Evolutionary conservation across 495 filamentous ascomycete species (phyloP).

Genomic region (Rusavskia elegans): DNA sequence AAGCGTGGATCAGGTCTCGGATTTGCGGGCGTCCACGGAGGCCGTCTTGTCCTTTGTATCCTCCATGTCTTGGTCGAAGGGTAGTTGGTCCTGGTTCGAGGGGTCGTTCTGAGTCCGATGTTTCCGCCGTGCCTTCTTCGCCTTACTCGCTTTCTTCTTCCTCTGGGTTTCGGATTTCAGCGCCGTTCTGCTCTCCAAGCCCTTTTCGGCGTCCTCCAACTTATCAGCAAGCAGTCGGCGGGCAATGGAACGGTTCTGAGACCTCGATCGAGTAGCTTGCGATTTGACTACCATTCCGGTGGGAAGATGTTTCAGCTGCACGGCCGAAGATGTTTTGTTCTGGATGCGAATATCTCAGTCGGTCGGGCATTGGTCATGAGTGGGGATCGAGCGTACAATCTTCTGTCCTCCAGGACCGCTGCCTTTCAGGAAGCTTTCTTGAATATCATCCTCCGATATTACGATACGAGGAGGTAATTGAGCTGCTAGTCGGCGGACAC

Average conservation of each 20-base stretch:
- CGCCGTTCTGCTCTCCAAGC: slow-evolving; percentile 38
- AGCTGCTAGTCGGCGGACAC: slow-evolving; percentile 20
- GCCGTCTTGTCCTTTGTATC: not conserved
- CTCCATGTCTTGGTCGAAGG: not conserved
- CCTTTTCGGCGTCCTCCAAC: slow-evolving; percentile 53
- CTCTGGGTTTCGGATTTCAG: slow-evolving; percentile 36
- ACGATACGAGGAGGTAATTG: slow-evolving; percentile 59
- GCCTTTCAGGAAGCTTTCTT: slow-evolving; percentile 77
- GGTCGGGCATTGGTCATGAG: not conserved
- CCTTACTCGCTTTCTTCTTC: slow-evolving; percentile 49
- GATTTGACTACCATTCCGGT: slow-evolving; percentile 84
- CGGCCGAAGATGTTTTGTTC: slow-evolving; percentile 96
- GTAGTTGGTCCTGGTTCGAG: slow-evolving; percentile 26
- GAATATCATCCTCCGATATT: slow-evolving; percentile 62
- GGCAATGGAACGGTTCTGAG: slow-evolving; percentile 81
- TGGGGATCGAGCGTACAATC: slow-evolving; percentile 33
- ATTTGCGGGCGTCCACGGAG: not conserved
- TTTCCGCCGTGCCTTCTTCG: slow-evolving; percentile 52
- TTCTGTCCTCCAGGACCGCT: slow-evolving; percentile 92
- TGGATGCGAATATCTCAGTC: slow-evolving; percentile 13
- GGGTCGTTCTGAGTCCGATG: slow-evolving; percentile 30
- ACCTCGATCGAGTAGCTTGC: slow-evolving; percentile 74
- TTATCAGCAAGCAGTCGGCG: slow-evolving; percentile 59
- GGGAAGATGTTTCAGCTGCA: slow-evolving; percentile 80
- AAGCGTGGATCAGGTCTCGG: too few species aligned